phyloP scores from a whole-genome alignment of 768 basidiomycete genomes.

The Serendipita vermifera region DNA sequence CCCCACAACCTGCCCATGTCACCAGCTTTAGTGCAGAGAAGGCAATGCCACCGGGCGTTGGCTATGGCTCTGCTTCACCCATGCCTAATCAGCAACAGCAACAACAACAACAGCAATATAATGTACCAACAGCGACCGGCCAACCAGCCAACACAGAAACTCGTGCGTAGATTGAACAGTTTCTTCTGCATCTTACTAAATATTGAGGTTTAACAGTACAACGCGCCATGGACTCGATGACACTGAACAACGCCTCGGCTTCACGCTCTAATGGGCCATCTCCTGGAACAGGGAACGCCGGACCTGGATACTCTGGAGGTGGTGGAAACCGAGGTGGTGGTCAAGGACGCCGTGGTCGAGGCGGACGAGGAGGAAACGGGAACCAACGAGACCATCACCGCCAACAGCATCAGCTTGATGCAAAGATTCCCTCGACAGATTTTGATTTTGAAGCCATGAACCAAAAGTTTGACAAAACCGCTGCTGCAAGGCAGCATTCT shows the following conservation, averaged over 20 bases:
- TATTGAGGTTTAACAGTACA: neutral
- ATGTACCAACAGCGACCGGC: neutral
- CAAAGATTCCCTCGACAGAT: conserved; percentile 57
- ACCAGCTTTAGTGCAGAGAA: conserved; percentile 7
- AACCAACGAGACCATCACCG: conserved; percentile 15
- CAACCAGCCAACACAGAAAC: neutral
- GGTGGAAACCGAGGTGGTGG: conserved; percentile 6
- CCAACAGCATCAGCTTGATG: conserved; percentile 25
- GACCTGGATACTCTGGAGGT: neutral
- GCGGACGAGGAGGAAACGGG: conserved; percentile 31
- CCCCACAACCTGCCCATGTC: neutral
- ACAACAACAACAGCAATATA: neutral
- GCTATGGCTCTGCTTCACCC: no score
- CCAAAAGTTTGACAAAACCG: conserved; percentile 67
- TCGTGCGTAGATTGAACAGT: neutral
- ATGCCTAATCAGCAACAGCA: neutral
- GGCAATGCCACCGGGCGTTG: neutral
- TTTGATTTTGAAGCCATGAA: conserved; percentile 74
- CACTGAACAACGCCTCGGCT: neutral
- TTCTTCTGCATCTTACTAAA: no score
- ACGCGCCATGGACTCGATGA: conserved; percentile 6
- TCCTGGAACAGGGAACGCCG: neutral
- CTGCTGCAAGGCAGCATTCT: conserved; percentile 18
- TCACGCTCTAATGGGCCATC: neutral
- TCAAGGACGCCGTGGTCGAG: conserved; percentile 16